These are phyloP conservation scores for Hibiscus mutabilis DNA, from an alignment of 345 rosid species.

Conservation along the genomic window DNA sequence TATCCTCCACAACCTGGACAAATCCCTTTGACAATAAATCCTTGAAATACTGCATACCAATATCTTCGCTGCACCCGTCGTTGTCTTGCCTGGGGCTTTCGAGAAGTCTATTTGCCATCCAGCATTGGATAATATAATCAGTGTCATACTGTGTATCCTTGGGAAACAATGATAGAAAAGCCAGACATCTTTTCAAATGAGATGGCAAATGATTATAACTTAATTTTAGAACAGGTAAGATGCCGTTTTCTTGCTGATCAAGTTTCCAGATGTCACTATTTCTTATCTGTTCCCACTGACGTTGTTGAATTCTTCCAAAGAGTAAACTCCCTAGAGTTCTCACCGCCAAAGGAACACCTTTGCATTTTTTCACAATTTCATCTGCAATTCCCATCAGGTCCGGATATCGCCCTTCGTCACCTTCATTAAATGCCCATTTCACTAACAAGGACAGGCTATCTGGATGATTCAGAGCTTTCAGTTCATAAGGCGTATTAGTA, in stretches of 20 bases:
- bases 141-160: background rate
- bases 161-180: conserved; percentile 1
- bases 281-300: background rate
- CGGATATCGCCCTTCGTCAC: background rate
- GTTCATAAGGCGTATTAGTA: background rate
- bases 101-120: background rate
- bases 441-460: background rate
- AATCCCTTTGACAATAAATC: background rate
- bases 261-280: background rate
- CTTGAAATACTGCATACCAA: background rate
- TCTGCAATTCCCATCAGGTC: background rate
- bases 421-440: no score
- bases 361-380: background rate
- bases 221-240: background rate
- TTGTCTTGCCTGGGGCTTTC: background rate
- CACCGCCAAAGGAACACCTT: conserved; percentile 14
- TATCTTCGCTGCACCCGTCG: background rate
- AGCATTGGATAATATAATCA: background rate
- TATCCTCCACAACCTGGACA: background rate
- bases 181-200: conserved; percentile 14
- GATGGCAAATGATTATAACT: background rate
- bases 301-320: background rate
- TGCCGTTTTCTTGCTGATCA: background rate
- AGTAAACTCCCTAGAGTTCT: conserved; percentile 3
- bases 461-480: background rate